These are phyloP conservation scores for Artemisia tridentata DNA, from an alignment of 129 eudicot genomes.

Conservation along the genomic window DNA sequence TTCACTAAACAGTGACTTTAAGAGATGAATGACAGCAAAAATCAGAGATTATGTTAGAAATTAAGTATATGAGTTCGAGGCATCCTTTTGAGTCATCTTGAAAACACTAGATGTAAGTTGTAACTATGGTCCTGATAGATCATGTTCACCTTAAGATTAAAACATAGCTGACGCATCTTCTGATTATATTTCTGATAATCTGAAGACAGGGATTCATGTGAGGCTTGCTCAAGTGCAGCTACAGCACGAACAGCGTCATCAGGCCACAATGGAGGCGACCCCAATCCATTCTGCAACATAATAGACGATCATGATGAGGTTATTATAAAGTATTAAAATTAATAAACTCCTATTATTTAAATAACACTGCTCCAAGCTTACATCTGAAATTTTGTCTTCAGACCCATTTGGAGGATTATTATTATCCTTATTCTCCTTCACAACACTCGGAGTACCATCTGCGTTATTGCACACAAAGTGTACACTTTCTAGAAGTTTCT, in stretches of 20 bases:
- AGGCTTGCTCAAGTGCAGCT: constrained; percentile 81
- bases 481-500: constrained; percentile 72
- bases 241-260: constrained; percentile 79
- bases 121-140: background rate
- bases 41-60: too few relatives aligned
- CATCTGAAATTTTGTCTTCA: constrained; percentile 41
- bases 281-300: constrained; percentile 21
- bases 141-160: constrained; percentile 67
- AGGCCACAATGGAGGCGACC: constrained; percentile 55
- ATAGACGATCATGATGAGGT: background rate
- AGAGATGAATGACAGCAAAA: background rate
- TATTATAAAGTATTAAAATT: background rate
- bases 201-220: constrained; percentile 64
- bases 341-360: background rate
- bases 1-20: constrained; percentile 4
- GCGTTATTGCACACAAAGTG: constrained; percentile 49
- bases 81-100: too few relatives aligned
- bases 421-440: constrained; percentile 36
- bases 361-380: constrained; percentile 20
- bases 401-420: constrained; percentile 33
- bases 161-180: constrained; percentile 71
- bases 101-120: too few relatives aligned
- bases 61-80: too few relatives aligned
- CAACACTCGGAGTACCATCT: constrained; percentile 36
- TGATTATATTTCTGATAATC: constrained; percentile 83